Evolutionary conservation across 768 basidiomycete genomes (phyloP), one percentile per base, ranked within the genome.

Genomic region (Phlebiopsis flavidoalba): DNA sequence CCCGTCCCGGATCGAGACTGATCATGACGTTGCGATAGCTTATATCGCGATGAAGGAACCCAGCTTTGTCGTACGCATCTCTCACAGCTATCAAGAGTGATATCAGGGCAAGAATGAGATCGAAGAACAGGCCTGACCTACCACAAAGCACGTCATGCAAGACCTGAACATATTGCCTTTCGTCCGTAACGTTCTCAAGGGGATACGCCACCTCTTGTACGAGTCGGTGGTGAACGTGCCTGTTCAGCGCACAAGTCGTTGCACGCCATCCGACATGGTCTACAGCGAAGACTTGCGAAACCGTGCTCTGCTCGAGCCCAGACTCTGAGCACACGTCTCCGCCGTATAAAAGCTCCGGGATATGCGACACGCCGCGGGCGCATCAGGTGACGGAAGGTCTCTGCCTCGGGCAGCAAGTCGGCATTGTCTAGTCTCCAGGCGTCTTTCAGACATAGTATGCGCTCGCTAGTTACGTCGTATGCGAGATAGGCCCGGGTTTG

Each of bases 401-500:
- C 37, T 2, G 14, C 14, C 49, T 63, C 62, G 17, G 24, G 15
- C 26, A 19, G 21, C 3, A 52, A n/a, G 17, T 33, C 22, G 4
- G 24, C 1, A 5, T n/a, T n/a, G n/a, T n/a, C n/a, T n/a, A n/a
- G n/a, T n/a, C 57, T 45, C 57, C 57, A 58, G 8, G 57, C 14
- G 49, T 58, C 57, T 19, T 58, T 58, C 17, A 58, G n/a, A 22
- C 15, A 58, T 15, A 50, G 46, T 3, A 58, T 31, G 5, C 43
- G 12, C n/a, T 12, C 15, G 12, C 46, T 17, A 4, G 22, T 49
- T 6, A 37, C 3, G 21, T 57, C 50, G 33, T 24, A 48, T 3
- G 57, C 57, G 12, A 51, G 7, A 33, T 60, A 61, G 17, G 48
- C 60, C 3, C 63, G 49, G 5, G 63, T 61, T 22, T 31, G 3